Percentiles rank a stretch among this genome's conserved stretches.
These are phyloP conservation scores for Backusella westeae DNA, from an alignment of 192 early-diverging fungal genomes.

Conservation along the genomic window DNA sequence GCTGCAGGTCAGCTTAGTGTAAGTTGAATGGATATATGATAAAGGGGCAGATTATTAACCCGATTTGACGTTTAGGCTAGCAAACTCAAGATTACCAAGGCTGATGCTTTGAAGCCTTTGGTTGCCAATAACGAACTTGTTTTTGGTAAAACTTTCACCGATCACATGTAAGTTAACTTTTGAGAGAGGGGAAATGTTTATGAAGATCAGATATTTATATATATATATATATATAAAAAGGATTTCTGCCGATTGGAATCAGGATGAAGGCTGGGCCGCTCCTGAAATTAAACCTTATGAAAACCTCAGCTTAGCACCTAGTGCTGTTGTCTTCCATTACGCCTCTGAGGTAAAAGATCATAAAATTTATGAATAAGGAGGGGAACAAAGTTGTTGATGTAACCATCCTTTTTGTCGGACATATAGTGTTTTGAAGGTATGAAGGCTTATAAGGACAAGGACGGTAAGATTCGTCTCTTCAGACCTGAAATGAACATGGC, in stretches of 20 bases:
- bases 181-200: too few species aligned
- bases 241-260: slow-evolving; percentile 77
- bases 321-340: slow-evolving; percentile 92
- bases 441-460: slow-evolving; percentile 90
- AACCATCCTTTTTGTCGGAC: background rate
- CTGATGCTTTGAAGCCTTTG: slow-evolving; percentile 48
- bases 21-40: background rate
- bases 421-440: slow-evolving; percentile 85
- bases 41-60: background rate
- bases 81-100: slow-evolving; percentile 21
- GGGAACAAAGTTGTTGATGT: background rate
- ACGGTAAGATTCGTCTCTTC: slow-evolving; percentile 87
- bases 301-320: slow-evolving; percentile 79
- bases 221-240: background rate
- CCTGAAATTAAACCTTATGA: slow-evolving; percentile 87
- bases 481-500: slow-evolving; percentile 98
- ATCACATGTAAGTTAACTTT: slow-evolving; percentile 76
- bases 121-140: slow-evolving; percentile 64
- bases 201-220: slow-evolving; percentile 3
- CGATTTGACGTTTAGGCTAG: background rate
- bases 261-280: slow-evolving; percentile 70
- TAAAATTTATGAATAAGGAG: background rate
- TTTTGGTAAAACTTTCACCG: slow-evolving; percentile 90
- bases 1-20: slow-evolving; percentile 11
- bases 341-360: slow-evolving; percentile 58